These are phyloP conservation scores for Phaffomyces antillensis DNA, from an alignment of 805 yeast species.

Conservation along the genomic window DNA sequence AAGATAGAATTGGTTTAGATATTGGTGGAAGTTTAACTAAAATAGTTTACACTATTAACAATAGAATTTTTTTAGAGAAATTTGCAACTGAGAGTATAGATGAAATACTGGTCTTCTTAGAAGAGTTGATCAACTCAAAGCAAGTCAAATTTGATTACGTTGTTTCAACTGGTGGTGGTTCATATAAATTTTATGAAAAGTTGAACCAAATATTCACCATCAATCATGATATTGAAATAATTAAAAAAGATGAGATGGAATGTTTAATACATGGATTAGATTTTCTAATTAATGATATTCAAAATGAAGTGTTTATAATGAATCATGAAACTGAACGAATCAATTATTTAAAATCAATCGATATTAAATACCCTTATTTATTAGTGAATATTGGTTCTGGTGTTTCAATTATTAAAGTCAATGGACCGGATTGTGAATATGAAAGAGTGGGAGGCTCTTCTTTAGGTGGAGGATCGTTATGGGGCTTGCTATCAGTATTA, in stretches of 20 bases:
- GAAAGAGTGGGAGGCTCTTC: slow-evolving; percentile 93
- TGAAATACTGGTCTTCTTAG: slow-evolving; percentile 47
- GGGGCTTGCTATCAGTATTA: slow-evolving; percentile 86
- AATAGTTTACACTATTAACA: slow-evolving; percentile 54
- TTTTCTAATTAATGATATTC: slow-evolving; percentile 82
- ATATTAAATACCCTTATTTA: slow-evolving; percentile 65
- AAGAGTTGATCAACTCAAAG: slow-evolving; percentile 36
- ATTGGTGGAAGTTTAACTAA: slow-evolving; percentile 95
- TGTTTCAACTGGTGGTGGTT: slow-evolving; percentile 96
- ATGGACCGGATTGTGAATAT: slow-evolving; percentile 62
- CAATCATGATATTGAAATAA: slow-evolving; percentile 18
- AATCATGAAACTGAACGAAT: slow-evolving; percentile 31
- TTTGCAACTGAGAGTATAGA: slow-evolving; percentile 61
- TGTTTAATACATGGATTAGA: slow-evolving; percentile 86
- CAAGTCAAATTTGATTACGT: slow-evolving; percentile 42
- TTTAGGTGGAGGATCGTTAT: slow-evolving; percentile 93
- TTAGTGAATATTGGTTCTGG: slow-evolving; percentile 96
- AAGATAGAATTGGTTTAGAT: slow-evolving; percentile 33
- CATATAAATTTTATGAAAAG: slow-evolving; percentile 73
- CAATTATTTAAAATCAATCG: slow-evolving; percentile 16
- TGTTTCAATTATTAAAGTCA: slow-evolving; percentile 90
- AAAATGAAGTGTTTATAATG: slow-evolving; percentile 85
- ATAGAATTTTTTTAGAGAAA: slow-evolving; percentile 46
- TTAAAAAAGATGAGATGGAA: slow-evolving; percentile 87
- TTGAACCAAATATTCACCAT: slow-evolving; percentile 27